Conservation (phyloP, 495 filamentous ascomycete species). For the Achaetomiella virescens region DNA sequence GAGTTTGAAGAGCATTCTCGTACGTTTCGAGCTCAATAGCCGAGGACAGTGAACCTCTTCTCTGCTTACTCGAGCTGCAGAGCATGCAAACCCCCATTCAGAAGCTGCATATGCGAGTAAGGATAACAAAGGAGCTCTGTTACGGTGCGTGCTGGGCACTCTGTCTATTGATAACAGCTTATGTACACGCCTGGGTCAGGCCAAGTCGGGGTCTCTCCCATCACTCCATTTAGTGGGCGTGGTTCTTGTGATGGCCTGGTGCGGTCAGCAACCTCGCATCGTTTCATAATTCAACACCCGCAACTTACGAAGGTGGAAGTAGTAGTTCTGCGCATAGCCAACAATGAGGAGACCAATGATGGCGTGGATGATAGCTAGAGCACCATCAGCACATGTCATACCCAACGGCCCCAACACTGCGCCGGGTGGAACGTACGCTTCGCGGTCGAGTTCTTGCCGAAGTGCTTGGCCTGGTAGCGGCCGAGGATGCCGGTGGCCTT, state of each 20-base stretch:
- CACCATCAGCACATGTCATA: constrained; percentile 20
- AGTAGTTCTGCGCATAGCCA: constrained; percentile 96
- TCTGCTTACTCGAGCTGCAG: no score
- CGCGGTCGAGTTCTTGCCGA: constrained; percentile 80
- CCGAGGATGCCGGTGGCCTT: constrained; percentile 73
- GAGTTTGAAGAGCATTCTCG: no score
- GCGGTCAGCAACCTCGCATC: not conserved
- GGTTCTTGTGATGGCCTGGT: constrained; percentile 97
- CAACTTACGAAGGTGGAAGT: constrained; percentile 93
- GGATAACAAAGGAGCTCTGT: constrained; percentile 6
- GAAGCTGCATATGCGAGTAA: not conserved
- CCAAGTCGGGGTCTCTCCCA: constrained; percentile 17
- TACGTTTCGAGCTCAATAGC: no score
- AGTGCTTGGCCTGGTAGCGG: constrained; percentile 89
- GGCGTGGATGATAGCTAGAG: constrained; percentile 75
- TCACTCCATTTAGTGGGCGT: constrained; percentile 68
- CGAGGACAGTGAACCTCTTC: no score
- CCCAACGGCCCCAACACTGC: not conserved
- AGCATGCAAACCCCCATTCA: not conserved
- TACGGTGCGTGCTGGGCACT: constrained; percentile 15
- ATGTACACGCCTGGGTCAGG: constrained; percentile 39
- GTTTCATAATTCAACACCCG: not conserved
- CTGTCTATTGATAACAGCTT: constrained; percentile 34
- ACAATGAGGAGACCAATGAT: constrained; percentile 67
- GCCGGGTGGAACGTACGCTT: constrained; percentile 59